Conservation (phyloP, 169 alveolate species). For the Plasmodium vivax region DNA sequence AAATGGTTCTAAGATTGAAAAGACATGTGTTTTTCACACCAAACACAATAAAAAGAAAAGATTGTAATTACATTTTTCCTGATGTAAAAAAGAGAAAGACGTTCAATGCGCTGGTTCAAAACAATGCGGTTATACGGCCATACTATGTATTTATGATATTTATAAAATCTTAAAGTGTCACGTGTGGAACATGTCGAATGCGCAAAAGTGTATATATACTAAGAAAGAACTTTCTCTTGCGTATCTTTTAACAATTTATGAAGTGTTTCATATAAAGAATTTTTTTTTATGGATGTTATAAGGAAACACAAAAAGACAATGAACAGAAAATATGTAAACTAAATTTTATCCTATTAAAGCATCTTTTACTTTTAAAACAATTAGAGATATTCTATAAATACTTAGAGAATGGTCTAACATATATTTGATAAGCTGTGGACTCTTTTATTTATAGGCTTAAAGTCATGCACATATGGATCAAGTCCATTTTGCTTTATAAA, state of each 20-base stretch:
- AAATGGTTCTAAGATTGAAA: neutral
- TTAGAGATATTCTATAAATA: neutral
- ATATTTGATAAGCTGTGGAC: neutral
- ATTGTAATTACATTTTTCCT: neutral
- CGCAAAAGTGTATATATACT: neutral
- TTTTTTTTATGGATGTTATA: neutral
- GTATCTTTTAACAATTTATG: neutral
- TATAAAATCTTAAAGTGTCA: neutral
- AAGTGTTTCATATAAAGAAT: neutral
- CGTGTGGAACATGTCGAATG: neutral
- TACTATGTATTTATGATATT: neutral
- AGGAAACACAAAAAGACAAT: neutral
- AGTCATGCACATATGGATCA: neutral
- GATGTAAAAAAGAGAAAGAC: neutral
- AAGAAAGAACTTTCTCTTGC: neutral
- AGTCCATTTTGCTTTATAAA: neutral
- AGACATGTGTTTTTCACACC: neutral
- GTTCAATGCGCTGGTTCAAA: neutral
- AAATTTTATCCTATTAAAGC: neutral
- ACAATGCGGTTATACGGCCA: neutral
- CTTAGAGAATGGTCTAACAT: neutral
- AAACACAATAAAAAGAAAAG: neutral
- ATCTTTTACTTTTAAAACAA: neutral
- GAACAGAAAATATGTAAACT: neutral
- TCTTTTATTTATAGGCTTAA: neutral